Conservation (phyloP, 805 yeast species). For the Yarrowia deformans region DNA sequence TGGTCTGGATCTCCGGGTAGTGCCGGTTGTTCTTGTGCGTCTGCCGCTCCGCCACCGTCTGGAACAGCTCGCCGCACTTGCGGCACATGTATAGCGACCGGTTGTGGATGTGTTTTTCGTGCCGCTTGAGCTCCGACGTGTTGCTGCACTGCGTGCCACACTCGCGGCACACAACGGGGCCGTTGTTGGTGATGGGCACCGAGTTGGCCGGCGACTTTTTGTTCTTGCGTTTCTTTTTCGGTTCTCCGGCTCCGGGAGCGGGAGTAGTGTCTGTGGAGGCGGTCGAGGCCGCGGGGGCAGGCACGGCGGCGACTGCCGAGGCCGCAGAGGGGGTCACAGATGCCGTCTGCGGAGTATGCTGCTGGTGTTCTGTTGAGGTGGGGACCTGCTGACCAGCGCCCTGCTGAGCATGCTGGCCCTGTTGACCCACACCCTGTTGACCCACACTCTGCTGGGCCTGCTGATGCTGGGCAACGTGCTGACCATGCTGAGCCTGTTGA, state of each 20-base stretch:
- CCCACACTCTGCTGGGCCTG: background rate
- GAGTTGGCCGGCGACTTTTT: constrained; percentile 37
- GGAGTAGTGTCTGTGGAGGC: background rate
- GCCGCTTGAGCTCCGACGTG: constrained; percentile 44
- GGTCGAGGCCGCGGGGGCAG: background rate
- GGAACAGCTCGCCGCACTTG: constrained; percentile 45
- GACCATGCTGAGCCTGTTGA: background rate
- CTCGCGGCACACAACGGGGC: constrained; percentile 43
- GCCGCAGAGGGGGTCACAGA: background rate
- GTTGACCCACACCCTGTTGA: background rate
- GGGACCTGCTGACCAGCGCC: background rate
- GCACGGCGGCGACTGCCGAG: background rate
- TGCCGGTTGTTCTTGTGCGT: constrained; percentile 47
- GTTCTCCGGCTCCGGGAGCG: constrained; percentile 7
- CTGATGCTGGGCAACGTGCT: background rate
- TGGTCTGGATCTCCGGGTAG: constrained; percentile 43
- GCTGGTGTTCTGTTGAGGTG: background rate
- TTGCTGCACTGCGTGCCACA: constrained; percentile 42
- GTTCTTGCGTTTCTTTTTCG: constrained; percentile 34
- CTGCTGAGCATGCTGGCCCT: constrained; percentile 1
- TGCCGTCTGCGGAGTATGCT: constrained; percentile 4
- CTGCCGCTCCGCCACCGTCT: constrained; percentile 46
- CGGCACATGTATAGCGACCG: constrained; percentile 44
- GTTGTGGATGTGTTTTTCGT: constrained; percentile 43
- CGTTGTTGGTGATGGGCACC: constrained; percentile 33